A percentile compares a stretch with the other conserved stretches of the same genome.
These are phyloP conservation scores for Schoenoplectus tabernaemontani DNA, from an alignment of 202 grass and related monocot species.

Conservation along the genomic window DNA sequence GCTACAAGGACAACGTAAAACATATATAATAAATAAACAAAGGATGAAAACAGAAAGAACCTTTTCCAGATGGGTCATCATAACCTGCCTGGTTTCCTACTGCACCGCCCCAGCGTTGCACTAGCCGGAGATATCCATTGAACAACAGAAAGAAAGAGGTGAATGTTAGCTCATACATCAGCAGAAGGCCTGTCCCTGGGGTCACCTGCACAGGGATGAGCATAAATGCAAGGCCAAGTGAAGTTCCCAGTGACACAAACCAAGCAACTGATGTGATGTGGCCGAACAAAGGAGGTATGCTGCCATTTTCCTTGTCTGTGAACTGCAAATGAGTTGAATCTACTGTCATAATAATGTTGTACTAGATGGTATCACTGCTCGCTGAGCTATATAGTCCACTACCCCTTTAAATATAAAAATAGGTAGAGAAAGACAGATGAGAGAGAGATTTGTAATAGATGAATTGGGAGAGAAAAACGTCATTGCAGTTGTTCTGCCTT, in stretches of 20 bases:
- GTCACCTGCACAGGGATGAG: slow-evolving; percentile 68
- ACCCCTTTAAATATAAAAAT: background rate
- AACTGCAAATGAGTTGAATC: slow-evolving; percentile 38
- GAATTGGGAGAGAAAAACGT: background rate
- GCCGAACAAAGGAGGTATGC: slow-evolving; percentile 66
- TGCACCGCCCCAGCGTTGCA: slow-evolving; percentile 55
- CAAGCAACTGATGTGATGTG: slow-evolving; percentile 43
- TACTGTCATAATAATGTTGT: slow-evolving; percentile 20
- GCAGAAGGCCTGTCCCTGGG: slow-evolving; percentile 78
- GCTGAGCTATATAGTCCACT: background rate
- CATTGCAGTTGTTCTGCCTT: background rate
- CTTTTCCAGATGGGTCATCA: slow-evolving; percentile 62
- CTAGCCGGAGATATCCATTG: slow-evolving; percentile 55
- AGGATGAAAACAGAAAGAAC: background rate
- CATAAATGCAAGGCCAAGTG: slow-evolving; percentile 57
- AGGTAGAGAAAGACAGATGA: background rate
- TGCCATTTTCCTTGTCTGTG: slow-evolving; percentile 34
- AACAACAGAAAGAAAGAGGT: slow-evolving; percentile 64
- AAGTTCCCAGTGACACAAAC: slow-evolving; percentile 42
- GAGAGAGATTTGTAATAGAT: background rate
- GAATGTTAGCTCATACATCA: slow-evolving; percentile 79
- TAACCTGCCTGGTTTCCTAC: slow-evolving; percentile 42
- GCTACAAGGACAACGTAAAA: background rate
- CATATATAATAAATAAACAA: background rate
- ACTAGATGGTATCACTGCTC: background rate